A percentile compares a stretch with the other conserved stretches of the same genome.
Evolutionary conservation across 805 yeast genomes (phyloP).

Genomic region (Yamadazyma sp.): DNA sequence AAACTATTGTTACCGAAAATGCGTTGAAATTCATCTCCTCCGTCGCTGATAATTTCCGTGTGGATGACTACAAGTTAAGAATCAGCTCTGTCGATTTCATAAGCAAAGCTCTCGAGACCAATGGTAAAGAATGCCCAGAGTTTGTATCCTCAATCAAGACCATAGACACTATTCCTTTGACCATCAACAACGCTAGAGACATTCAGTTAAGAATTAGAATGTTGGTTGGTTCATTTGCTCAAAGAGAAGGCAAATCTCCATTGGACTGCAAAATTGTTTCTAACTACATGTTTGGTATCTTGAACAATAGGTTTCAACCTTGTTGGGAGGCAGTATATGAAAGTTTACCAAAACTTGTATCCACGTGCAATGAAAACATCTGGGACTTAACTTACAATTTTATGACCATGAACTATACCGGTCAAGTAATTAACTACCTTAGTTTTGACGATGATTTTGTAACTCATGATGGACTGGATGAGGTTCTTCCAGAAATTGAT

Average conservation of each 20-base stretch:
- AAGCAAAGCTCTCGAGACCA: constrained; percentile 24
- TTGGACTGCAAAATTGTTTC: constrained; percentile 31
- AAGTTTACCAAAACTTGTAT: constrained; percentile 45
- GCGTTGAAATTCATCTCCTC: not conserved
- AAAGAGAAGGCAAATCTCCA: constrained; percentile 12
- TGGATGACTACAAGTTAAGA: constrained; percentile 35
- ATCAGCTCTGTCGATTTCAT: constrained; percentile 51
- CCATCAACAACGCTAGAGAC: constrained; percentile 71
- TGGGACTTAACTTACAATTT: constrained; percentile 53
- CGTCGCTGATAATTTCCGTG: constrained; percentile 11
- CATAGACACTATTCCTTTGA: constrained; percentile 73
- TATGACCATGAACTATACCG: constrained; percentile 19
- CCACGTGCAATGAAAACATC: constrained; percentile 35
- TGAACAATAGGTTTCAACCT: constrained; percentile 78
- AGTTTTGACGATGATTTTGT: constrained; percentile 4
- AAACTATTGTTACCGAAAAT: not conserved
- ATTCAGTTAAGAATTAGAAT: constrained; percentile 66
- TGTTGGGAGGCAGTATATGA: constrained; percentile 78
- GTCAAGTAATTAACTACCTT: constrained; percentile 18
- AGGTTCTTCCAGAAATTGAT: constrained; percentile 6
- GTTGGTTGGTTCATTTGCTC: constrained; percentile 46
- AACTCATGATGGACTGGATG: not conserved
- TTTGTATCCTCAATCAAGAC: constrained; percentile 51
- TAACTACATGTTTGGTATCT: constrained; percentile 52
- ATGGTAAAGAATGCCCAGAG: constrained; percentile 30